Evolutionary conservation across 495 filamentous ascomycete species (phyloP), one percentile per base, ranked within the genome.

Genomic region (Penicillium arizonense): DNA sequence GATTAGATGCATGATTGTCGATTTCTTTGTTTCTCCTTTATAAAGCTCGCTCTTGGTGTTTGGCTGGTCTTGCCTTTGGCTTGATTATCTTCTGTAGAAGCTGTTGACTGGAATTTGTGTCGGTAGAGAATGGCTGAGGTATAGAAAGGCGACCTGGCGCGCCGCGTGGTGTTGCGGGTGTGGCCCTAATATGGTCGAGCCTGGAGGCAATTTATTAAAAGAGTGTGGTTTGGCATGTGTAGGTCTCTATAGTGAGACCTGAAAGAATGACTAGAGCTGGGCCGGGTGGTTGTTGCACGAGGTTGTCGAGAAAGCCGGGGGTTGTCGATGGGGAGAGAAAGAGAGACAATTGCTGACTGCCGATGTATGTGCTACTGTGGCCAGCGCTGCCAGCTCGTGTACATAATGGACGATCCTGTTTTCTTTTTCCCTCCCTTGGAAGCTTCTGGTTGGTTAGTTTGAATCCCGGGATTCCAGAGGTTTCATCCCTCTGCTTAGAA

Each of bases 221-320:
- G 48, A 49, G 32, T 42, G 46, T 50, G 23, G 38, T 32, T 34
- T 21, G 32, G 46, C 28, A 37, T 11, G 18, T 46, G 16, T 32
- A 4, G 44, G 36, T 46, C 33, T 35, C 33, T 11, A 2, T 11
- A 46, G 3, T 28, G 12, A 14, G 44, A 41, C 33, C 10, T 10
- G 61, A 64, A 67, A 10, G 61, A 62, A 55, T 41, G 63, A 61
- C 55, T 44, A 44, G 63, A 55, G 57, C 52, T 59, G 50, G 57
- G 39, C 52, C 32, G n/a, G 23, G 49, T 55, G 24, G 23, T 42
- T 43, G 30, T 35, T 26, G 47, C 32, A 12, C 43, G 21, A 47
- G 43, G 39, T 39, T 42, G 52, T 52, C 38, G 42, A 40, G 20
- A 14, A 26, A 12, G 55, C 44, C 35, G 23, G 23, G 32, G 24